Base-by-base conservation (phyloP, 306 rosid genomes). In the Trifolium repens region DNA sequence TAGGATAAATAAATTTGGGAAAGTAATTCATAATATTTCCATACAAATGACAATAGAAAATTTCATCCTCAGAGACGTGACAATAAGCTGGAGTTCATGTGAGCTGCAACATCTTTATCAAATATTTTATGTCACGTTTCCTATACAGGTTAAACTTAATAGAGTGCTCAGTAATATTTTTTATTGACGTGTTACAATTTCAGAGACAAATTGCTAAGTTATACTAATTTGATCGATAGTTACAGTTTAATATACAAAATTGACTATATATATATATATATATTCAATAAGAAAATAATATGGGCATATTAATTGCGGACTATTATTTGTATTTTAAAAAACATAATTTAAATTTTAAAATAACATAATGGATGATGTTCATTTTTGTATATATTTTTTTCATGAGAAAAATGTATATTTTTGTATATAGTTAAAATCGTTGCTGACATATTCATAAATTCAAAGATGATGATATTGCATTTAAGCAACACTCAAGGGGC, bases 401-500 rank as follows among this genome's bases (percentile, higher is more conserved):
- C 4, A 32, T 32, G 6, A 32, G n/a, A 32, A 32, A 22, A 8
- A 69, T 30, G 3, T 78, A 16, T 34, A 13, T 0, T 11, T 60
- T 24, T 43, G 16, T 9, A 26, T 54, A 7, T 19, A 32, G 47
- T 10, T 17, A 14, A 53, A 53, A 52, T 7, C 16, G 6, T 43
- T 43, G 46, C 34, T 60, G 78, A 71, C 17, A 46, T 66, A 30
- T 58, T 39, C 69, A 75, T 75, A 75, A 75, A 71, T 79, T 84
- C 34, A 55, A 75, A 75, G 47, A 9, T 62, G 66, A 59, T 52
- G 73, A 50, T 14, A 71, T 69, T 61, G 84, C 73, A 69, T 81
- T 80, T 69, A 75, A 74, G 46, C 68, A 16, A 34, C 39, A 40
- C 35, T 40, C 53, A 42, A 30, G 32, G 61, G 77, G 67, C 59